A percentile compares a stretch with the other conserved stretches of the same genome.
phyloP scores from a whole-genome alignment of 441 rosid species.

The Erysimum pusillum region DNA sequence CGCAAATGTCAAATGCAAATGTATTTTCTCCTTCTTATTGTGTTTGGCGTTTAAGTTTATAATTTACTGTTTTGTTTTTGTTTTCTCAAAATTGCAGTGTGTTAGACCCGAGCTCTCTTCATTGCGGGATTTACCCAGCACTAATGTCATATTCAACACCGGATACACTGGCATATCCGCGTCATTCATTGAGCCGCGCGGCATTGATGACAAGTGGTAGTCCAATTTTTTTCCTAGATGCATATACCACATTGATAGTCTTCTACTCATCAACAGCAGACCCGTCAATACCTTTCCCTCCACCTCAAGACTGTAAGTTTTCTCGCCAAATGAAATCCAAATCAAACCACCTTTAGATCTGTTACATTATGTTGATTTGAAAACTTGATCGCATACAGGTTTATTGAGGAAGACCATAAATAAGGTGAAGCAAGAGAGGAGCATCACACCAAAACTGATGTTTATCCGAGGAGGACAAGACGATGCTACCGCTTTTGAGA shows the following conservation, averaged over 20 bases:
- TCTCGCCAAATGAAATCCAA: not conserved
- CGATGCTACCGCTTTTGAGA: conserved; percentile 85
- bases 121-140: conserved; percentile 85
- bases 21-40: too few relatives aligned
- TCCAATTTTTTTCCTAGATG: conserved; percentile 96
- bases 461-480: conserved; percentile 88
- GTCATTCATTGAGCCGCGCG: conserved; percentile 92
- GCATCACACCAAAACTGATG: conserved; percentile 83
- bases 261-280: conserved; percentile 93
- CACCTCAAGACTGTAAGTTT: conserved; percentile 93
- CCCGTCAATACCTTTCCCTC: conserved; percentile 88
- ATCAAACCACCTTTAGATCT: conserved; percentile 8
- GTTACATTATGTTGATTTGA: not conserved
- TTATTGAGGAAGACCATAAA: conserved; percentile 78
- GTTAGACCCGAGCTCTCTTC: conserved; percentile 90
- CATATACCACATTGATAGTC: conserved; percentile 85
- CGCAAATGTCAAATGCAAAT: too few relatives aligned
- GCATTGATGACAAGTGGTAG: conserved; percentile 94
- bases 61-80: not conserved
- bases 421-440: conserved; percentile 88
- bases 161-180: conserved; percentile 89
- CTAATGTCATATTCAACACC: conserved; percentile 81
- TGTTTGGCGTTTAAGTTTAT: too few relatives aligned
- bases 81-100: conserved; percentile 58
- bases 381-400: conserved; percentile 54